Percentiles rank a stretch among this genome's conserved stretches.
Conservation (phyloP, 2,329 filamentous ascomycete genomes). For the Claviceps paspali region DNA sequence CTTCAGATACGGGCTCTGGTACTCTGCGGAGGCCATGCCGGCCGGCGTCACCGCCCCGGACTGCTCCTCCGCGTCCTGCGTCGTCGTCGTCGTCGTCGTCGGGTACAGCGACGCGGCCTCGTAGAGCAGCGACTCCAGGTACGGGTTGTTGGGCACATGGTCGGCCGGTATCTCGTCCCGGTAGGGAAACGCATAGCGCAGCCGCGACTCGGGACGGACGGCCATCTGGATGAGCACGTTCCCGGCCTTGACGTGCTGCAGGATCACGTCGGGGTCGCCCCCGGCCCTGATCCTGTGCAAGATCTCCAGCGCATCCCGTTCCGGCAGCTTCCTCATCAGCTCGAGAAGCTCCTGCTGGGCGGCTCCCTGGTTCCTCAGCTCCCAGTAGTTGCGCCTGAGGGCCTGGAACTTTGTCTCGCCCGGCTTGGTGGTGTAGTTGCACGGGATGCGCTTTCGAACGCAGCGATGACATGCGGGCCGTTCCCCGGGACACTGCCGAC, state of each 20-base stretch:
- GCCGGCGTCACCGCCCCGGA: too few species aligned
- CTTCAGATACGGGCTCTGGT: constrained; percentile 15
- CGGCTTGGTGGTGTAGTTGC: constrained; percentile 9
- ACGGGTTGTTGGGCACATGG: constrained; percentile 10
- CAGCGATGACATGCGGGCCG: constrained; percentile 13
- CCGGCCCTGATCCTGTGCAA: constrained; percentile 21
- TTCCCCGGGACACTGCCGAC: constrained; percentile 14
- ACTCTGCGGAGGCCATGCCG: constrained; percentile 1
- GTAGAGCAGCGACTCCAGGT: constrained; percentile 14
- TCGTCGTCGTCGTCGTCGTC: background rate
- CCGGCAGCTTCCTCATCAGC: constrained; percentile 8
- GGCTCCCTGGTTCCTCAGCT: background rate
- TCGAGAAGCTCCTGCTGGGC: constrained; percentile 10
- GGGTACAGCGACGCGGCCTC: constrained; percentile 9
- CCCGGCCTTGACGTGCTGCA: constrained; percentile 20
- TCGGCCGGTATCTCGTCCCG: constrained; percentile 9
- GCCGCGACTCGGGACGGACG: constrained; percentile 20
- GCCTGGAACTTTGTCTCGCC: constrained; percentile 11
- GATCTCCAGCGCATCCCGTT: constrained; percentile 19
- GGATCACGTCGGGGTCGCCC: constrained; percentile 14
- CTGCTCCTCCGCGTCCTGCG: too few species aligned
- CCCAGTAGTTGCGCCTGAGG: constrained; percentile 4
- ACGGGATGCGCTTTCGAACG: constrained; percentile 4
- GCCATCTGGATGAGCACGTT: constrained; percentile 23
- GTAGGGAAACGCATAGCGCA: constrained; percentile 26